Evolutionary conservation across 345 rosid species (phyloP), one percentile per base, ranked within the genome.

Genomic region (Pseudoturritis turrita): DNA sequence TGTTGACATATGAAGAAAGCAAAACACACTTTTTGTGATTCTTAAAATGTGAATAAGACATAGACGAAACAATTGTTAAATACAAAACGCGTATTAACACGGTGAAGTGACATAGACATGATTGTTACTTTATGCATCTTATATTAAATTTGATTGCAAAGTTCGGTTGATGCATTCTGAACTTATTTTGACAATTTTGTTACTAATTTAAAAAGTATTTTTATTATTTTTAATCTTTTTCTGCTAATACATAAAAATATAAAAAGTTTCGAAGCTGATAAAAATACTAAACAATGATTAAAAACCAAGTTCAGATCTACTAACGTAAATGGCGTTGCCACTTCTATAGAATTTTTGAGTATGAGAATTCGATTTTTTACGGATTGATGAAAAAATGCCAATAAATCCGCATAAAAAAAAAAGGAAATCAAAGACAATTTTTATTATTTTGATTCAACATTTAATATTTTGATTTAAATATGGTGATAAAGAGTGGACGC

Each of bases 51-150:
- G 75, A 60, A 50, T 14, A 18, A 49, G 75, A 60, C 68, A 70
- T 8, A 17, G 40, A 60, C 51, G 13, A 61, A 52, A 71, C 62
- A 52, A 41, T 55, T 63, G 71, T 73, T 65, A 36, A 44, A 12
- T 46, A 73, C 65, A 60, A 56, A 73, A 73, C 77, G 77, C 72
- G 77, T 73, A 56, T 65, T 56, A 62, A 26, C 65, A 45, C 15
- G 64, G 7, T 28, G 51, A 46, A 73, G 65, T 56, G 72, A 56
- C 72, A 46, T 37, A 6, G 26, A 56, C 71, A 65, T 57, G 70
- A 65, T 64, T 45, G 36, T 26, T 63, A 63, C 70, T 44, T 63
- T 13, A 18, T 4, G 25, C 0, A 13, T 11, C 49, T 58, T 58
- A 17, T 10, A 57, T 31, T 5, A 56, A 33, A 6, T 69, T 69